A percentile compares a stretch with the other conserved stretches of the same genome.
Conservation (phyloP, 345 rosid species). For the Populus pruinosa region DNA sequence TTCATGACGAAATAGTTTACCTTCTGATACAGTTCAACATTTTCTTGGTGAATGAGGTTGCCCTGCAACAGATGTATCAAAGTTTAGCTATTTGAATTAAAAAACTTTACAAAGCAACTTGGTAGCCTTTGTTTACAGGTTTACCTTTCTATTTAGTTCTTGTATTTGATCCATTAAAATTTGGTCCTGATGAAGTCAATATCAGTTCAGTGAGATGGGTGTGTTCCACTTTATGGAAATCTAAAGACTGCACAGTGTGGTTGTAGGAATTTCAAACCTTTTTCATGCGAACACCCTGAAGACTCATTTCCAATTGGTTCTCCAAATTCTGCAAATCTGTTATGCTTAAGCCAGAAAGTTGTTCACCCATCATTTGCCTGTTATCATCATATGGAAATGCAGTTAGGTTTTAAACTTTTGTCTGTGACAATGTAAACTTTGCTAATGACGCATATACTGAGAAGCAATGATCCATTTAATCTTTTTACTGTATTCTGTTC, state of each 20-base stretch:
- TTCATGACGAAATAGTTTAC: slow-evolving; percentile 50
- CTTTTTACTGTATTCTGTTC: neutral
- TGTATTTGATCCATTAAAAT: slow-evolving; percentile 56
- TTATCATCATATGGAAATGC: slow-evolving; percentile 16
- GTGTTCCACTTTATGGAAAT: slow-evolving; percentile 8
- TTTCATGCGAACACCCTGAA: slow-evolving; percentile 50
- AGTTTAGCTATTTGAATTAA: slow-evolving; percentile 18
- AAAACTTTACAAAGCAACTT: slow-evolving; percentile 2
- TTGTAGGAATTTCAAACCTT: slow-evolving; percentile 41
- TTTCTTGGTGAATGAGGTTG: slow-evolving; percentile 55
- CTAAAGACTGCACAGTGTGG: neutral
- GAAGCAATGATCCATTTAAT: neutral
- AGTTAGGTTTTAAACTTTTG: slow-evolving; percentile 2
- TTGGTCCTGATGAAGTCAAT: slow-evolving; percentile 49
- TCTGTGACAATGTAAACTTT: neutral
- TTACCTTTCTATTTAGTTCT: slow-evolving; percentile 56
- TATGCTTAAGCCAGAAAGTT: slow-evolving; percentile 53
- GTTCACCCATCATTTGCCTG: slow-evolving; percentile 84
- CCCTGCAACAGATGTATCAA: slow-evolving; percentile 44
- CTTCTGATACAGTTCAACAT: slow-evolving; percentile 67
- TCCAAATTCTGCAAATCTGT: slow-evolving; percentile 58
- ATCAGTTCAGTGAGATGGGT: slow-evolving; percentile 9
- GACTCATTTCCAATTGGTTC: slow-evolving; percentile 51
- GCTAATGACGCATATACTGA: neutral
- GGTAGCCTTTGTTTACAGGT: slow-evolving; percentile 7